A percentile compares a stretch with the other conserved stretches of the same genome.
Evolutionary conservation across 768 basidiomycete genomes (phyloP).

Genomic region (Boletales sp.): DNA sequence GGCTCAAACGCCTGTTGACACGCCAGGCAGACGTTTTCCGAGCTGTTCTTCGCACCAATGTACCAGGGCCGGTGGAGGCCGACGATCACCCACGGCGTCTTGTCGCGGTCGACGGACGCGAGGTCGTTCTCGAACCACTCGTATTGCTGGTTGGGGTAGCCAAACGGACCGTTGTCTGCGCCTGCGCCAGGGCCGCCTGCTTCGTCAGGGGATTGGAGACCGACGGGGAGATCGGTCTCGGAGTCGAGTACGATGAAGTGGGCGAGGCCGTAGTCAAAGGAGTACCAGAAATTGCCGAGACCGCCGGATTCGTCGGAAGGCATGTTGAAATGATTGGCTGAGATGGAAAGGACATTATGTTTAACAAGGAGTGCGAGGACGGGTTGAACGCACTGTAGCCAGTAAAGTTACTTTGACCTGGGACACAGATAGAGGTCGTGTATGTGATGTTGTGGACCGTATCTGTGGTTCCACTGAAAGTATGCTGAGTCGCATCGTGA

Average conservation of each 20-base stretch:
- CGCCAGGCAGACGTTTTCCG: constrained; percentile 6
- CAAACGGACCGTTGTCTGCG: constrained; percentile 24
- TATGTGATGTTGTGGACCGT: constrained; percentile 22
- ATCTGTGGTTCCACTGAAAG: constrained; percentile 21
- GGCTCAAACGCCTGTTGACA: constrained; percentile 29
- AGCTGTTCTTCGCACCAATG: constrained; percentile 6
- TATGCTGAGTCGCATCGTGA: background rate
- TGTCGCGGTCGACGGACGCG: constrained; percentile 17
- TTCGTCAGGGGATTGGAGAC: constrained; percentile 23
- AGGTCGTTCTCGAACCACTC: constrained; percentile 27
- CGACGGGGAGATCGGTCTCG: constrained; percentile 25
- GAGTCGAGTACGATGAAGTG: constrained; percentile 23
- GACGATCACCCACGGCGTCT: constrained; percentile 26
- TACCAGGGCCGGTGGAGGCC: constrained; percentile 30
- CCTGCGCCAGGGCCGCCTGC: constrained; percentile 19
- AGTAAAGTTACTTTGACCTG: constrained; percentile 25
- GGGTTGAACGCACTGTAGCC: constrained; percentile 22
- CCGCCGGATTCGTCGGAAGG: constrained; percentile 25
- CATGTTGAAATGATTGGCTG: constrained; percentile 29
- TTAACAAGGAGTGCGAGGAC: background rate
- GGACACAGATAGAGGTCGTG: constrained; percentile 23
- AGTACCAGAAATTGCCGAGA: constrained; percentile 29
- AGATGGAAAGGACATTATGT: background rate
- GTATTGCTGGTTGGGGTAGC: constrained; percentile 26
- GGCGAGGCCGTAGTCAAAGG: constrained; percentile 28